Base-by-base conservation (phyloP, 345 rosid species). In the Melaleuca quinquenervia region DNA sequence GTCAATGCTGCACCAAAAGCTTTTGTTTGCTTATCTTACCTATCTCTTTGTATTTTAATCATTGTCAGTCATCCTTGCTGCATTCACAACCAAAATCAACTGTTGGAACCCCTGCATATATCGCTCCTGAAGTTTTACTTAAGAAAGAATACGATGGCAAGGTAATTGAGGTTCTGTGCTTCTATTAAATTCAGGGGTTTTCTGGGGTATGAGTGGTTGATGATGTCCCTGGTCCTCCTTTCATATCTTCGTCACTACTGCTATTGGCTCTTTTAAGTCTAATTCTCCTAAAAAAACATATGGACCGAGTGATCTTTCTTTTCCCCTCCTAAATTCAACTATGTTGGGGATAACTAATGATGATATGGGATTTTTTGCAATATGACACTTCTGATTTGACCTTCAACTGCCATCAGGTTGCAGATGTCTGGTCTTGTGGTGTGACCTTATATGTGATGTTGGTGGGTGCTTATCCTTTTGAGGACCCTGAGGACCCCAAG, bases 381-480 rank as follows among this genome's bases (percentile, higher is more conserved):
- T 70, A 70, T 32, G 48, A 9, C 48, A 13, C 58, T 32, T 45
- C 45, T 52, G 26, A 52, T 83, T 82, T 83, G 50, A 84, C 11
- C 82, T 70, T 21, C 36, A 70, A 70, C 45, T 70, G 78, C 78
- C 82, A 70, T 84, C 96, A 96, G 99, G 90, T 96, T 91, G 99
- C 99, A 27, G 99, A 97, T 90, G 99, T 97, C 50, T 98, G 99
- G 99, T 98, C 99, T 32, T 98, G 99, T 87, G 99, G 99, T 24
- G 99, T 98, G 82, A 98, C 99, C 84, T 86, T 98, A 76, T 98
- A 94, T 58, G 99, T 98, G 20, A 98, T 98, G 99, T 88, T 96
- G 85, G 99, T 96, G 82, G 99, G 99, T 91, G 97, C 99, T 21
- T 98, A 96, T 89, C 99, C 99, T 84, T 98, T 98, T 7, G 99